Conservation (phyloP, 768 basidiomycete species). For the Leccinum variicolor region DNA sequence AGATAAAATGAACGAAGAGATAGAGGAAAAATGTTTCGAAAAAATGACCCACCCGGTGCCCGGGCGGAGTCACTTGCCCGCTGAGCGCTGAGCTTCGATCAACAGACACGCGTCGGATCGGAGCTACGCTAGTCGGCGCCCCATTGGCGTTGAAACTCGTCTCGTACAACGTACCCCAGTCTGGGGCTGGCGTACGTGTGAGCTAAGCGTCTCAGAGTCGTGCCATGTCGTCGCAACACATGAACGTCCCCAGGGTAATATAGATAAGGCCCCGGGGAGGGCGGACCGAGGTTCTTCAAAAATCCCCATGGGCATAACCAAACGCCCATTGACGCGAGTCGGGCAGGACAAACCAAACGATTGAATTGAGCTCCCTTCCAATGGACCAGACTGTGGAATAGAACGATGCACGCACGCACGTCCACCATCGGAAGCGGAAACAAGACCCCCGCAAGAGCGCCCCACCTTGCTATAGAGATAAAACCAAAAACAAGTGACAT, state of each 20-base stretch:
- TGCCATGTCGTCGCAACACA: background rate
- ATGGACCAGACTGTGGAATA: background rate
- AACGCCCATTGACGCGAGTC: background rate
- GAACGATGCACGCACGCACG: slow-evolving; percentile 1
- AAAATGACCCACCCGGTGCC: background rate
- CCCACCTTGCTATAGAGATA: background rate
- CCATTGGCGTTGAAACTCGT: background rate
- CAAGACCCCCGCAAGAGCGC: background rate
- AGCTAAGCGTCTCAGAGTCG: background rate
- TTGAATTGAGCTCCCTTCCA: slow-evolving; percentile 7
- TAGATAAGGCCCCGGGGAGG: background rate
- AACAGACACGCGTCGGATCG: background rate
- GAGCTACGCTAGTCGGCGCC: background rate
- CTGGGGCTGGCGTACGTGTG: background rate
- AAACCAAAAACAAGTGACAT: slow-evolving; percentile 6
- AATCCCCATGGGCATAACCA: background rate
- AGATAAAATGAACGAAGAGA: background rate
- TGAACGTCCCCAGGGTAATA: background rate
- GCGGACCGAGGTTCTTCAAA: background rate
- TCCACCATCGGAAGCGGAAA: background rate
- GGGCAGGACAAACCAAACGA: background rate
- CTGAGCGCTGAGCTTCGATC: too few species aligned
- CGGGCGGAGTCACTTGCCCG: background rate
- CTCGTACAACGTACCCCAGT: background rate
- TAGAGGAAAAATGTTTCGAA: background rate